Evolutionary conservation across 2,329 filamentous ascomycete species (phyloP), one percentile per base, ranked within the genome.

Genomic region (Cordyceps pruinosa): DNA sequence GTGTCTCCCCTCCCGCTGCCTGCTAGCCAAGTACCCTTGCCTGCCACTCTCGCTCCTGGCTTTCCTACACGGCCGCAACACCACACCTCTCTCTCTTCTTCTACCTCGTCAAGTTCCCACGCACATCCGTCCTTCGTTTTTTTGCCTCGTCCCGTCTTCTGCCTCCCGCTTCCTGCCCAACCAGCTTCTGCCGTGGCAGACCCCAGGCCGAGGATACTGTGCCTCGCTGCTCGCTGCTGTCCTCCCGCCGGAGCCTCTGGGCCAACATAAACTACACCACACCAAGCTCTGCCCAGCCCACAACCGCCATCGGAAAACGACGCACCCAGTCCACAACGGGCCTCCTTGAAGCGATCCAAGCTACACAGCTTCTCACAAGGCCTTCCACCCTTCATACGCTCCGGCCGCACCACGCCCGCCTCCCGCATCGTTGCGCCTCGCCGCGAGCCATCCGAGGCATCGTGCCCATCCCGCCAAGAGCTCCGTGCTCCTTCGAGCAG

Each of bases 261-360:
- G 23, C 51, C 51, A 54, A 54, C 51, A 46, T 37, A 28, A 37
- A 9, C 21, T 25, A 26, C 30, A 28, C 30, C 30, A 48, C 44
- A 10, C 23, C 32, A n/a, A 35, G 19, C 17, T 34, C 5, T n/a
- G 17, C 28, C 46, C 21, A 50, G 17, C 53, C 53, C 44, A 49
- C 53, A 49, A 57, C 10, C 10, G n/a, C 26, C 45, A 32, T 39
- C 32, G 35, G 19, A 34, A 35, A 57, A 57, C 54, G 54, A 57
- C 54, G 54, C 54, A 57, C 12, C 35, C 8, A 28, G 10, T 9
- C 12, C 51, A 26, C 42, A 12, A 21, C 32, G 26, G 19, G 41
- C 42, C 21, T 26, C 15, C 51, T 32, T 46, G 17, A 30, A 45
- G 17, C 39, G 41, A 54, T 12, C 30, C 30, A 37, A 54, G 30